Evolutionary conservation across 2,329 filamentous ascomycete species (phyloP), one percentile per base, ranked within the genome.

Genomic region (Fusarium sp.): DNA sequence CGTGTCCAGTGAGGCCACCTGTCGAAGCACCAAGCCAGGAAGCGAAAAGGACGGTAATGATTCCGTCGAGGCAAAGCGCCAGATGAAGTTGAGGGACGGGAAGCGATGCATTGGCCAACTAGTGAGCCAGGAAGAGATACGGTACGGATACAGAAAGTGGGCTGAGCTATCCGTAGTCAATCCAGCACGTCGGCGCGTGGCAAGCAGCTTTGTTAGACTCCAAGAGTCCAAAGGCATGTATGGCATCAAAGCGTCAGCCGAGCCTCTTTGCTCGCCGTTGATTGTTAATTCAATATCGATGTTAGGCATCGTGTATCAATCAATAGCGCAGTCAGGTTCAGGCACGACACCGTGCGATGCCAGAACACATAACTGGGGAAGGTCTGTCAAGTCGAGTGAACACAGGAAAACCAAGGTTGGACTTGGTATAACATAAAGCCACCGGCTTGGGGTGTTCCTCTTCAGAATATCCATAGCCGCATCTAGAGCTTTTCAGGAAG

Each of bases 61-160:
- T 55, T 56, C 38, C 27, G 43, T 46, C 46, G 51, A 46, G 58
- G 38, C 20, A 47, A 67, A 56, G 62, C 51, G 51, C 46, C 51
- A 60, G 58, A 58, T 62, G 49, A 57, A 69, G 70, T 65, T 56
- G 43, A 62, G 47, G 20, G 48, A 48, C 49, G 24, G 47, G 25
- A 62, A 64, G 51, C 44, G 44, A 69, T 65, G 70, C 72, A 73
- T 70, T 70, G 70, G 48, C 72, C 72, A 72, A 58, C 58, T 72
- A 62, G 65, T 67, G 54, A 55, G 16, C 73, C 53, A 54, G 45
- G 41, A 49, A 20, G 34, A 38, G 34, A 38, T 43, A 43, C 32
- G 44, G 30, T 61, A 62, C 55, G 67, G 27, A 63, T 61, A 62
- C 52, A 69, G 30, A 63, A 67, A 65, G 72, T 66, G 72, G 72